These are phyloP conservation scores for Arxiozyma slooffiae DNA, from an alignment of 1,139 yeast species.

Conservation along the genomic window DNA sequence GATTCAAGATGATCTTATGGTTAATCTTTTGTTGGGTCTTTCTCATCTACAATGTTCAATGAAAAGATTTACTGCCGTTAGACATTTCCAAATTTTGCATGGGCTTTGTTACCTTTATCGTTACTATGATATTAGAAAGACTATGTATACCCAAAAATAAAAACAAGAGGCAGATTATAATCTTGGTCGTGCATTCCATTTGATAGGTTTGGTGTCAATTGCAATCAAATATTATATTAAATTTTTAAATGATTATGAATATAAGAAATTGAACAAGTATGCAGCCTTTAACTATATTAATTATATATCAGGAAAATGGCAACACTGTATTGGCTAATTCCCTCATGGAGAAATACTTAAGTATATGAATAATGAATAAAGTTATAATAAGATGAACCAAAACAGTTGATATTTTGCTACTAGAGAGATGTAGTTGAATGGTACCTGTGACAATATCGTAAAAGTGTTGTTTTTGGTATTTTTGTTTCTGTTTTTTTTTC, in stretches of 20 bases:
- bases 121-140: conserved; percentile 43
- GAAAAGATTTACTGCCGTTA: conserved; percentile 77
- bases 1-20: conserved; percentile 65
- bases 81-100: conserved; percentile 80
- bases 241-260: conserved; percentile 41
- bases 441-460: background rate
- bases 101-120: conserved; percentile 72
- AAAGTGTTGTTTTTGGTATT: background rate
- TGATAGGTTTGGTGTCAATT: conserved; percentile 61
- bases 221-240: conserved; percentile 66
- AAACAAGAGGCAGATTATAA: conserved; percentile 75
- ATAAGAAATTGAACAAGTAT: conserved; percentile 55
- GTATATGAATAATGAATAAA: conserved; percentile 10
- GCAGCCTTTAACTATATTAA: conserved; percentile 78
- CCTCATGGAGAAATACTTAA: conserved; percentile 53
- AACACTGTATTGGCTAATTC: conserved; percentile 54
- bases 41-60: conserved; percentile 85
- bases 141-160: conserved; percentile 36
- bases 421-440: background rate
- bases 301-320: conserved; percentile 68
- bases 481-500: background rate
- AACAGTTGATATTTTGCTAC: background rate
- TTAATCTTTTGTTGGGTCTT: conserved; percentile 64
- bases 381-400: background rate
- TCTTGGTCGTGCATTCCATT: conserved; percentile 75